Base-by-base conservation (phyloP, 2,329 filamentous ascomycete genomes). In the Tolypocladium ovalisporum region DNA sequence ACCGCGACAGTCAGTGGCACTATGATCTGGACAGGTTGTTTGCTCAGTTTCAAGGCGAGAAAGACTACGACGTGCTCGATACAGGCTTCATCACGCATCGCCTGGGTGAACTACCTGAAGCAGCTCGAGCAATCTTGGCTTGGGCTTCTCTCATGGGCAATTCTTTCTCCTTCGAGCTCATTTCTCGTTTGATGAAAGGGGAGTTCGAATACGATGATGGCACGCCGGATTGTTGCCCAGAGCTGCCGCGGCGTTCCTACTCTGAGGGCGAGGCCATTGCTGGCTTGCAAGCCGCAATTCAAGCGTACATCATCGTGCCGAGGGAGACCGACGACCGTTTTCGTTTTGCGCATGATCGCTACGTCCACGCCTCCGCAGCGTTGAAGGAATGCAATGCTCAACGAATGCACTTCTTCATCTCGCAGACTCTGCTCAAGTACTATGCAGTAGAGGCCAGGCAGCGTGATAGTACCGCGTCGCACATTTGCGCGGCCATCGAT, bases 351-450 rank as follows among this genome's bases (percentile, higher is more conserved):
- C 92, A 97, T 69, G 92, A 97, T 70, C 84, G 92, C 55, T 95
- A 95, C 65, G 80, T 91, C 54, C 85, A 88, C 67, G 90, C 89
- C 19, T 85, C 90, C 7, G 77, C 82, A 17, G 80, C 82, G 6
- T 75, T 96, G 55, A 83, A 82, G 60, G 85, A 92, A 67, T 85
- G 83, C 65, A 84, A 88, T 57, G 75, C 81, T 27, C 76, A 81
- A 24, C 88, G 88, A 64, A 97, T 97, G 92, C 91, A 97, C 71
- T 97, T 92, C 64, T 84, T 91, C 52, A 90, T 97, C 64, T 88
- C 89, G 0, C 86, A 90, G 66, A 87, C 87, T 0, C 82, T 97
- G 62, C 83, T 92, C 69, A 88, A 88, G 63, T 86, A 91, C 64
- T 83, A 81, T 59, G 67, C 76, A 9, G 71, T 80, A 29, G 85